Evolutionary conservation across 169 alveolate genomes (phyloP), one percentile per base, ranked within the genome.

Genomic region (Prorocentrum cordatum): DNA sequence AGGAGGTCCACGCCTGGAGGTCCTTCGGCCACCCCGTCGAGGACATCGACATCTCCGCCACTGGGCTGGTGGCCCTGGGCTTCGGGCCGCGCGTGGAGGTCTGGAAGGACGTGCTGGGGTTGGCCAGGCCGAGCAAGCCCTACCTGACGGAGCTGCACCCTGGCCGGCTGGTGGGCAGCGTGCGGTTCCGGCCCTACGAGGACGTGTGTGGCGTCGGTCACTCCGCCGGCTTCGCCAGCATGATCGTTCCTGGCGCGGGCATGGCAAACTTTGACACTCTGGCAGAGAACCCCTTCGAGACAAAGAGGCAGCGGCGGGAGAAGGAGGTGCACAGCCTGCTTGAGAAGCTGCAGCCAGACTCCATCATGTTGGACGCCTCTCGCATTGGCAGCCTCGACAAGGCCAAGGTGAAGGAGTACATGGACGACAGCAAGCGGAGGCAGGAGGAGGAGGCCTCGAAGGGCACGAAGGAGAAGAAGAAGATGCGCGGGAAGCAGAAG

Each of bases 181-280:
- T 93, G 29, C 86, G 93, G 75, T 97, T 96, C 86, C 93, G 94
- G 26, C 97, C 97, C 68, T 96, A 89, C 92, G 97, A 96, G 94
- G 99, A 97, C 91, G 94, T 95, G 79, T 77, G 95, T 29, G 95
- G 96, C 36, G 85, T 96, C 45, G 97, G 97, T 20, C 92, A 93
- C 50, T 90, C 91, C 27, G 75, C 42, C 5, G 98, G 98, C 2
- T 93, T 94, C 90, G 92, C 92, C 39, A 84, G 96, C 1, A 90
- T 96, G 24, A 83, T 96, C 33, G 94, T 95, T n/a, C 99, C 99
- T 2, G 98, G 97, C 18, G 92, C 96, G 47, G 98, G 98, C 5
- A 86, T 92, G 54, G 95, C 98, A n/a, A 96, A 95, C 93, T 95
- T 92, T 84, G 98, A 96, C 83, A 93, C 97, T 1, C 93, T 93